Evolutionary conservation across 2,329 filamentous ascomycete species (phyloP).

Genomic region (Cladosporium colombiae): DNA sequence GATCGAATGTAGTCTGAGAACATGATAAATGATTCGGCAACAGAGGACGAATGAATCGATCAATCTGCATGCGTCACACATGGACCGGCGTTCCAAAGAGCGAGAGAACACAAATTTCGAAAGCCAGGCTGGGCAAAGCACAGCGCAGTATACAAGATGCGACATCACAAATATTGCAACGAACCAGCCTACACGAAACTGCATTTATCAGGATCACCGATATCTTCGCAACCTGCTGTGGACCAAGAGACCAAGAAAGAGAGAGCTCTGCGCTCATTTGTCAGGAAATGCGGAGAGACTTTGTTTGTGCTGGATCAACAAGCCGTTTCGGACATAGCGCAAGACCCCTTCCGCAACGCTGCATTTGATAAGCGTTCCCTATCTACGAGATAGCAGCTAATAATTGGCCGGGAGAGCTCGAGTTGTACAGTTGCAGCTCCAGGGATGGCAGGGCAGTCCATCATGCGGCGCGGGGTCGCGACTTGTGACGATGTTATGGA

Average conservation of each 20-base stretch:
- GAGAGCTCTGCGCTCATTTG: not conserved
- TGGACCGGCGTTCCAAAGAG: not conserved
- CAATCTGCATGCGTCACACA: not conserved
- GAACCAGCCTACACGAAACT: not conserved
- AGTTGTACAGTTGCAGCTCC: not conserved
- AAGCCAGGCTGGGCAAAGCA: not conserved
- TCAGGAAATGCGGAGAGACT: slow-evolving; percentile 3
- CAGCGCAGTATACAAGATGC: not conserved
- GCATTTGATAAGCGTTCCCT: slow-evolving; percentile 4
- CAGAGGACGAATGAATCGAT: not conserved
- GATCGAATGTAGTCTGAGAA: too few species aligned
- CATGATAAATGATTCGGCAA: too few species aligned
- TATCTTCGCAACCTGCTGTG: not conserved
- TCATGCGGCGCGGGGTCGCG: not conserved
- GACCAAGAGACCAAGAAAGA: not conserved
- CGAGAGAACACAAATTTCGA: not conserved
- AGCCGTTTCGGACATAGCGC: slow-evolving; percentile 5
- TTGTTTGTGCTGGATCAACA: slow-evolving; percentile 9
- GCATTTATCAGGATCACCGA: not conserved
- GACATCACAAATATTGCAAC: not conserved
- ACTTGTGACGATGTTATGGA: not conserved
- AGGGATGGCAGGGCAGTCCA: slow-evolving; percentile 15
- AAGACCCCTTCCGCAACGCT: not conserved
- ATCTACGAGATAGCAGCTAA: not conserved
- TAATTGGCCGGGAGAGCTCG: not conserved